phyloP scores from a whole-genome alignment of 176 grass and related monocot genomes.

The Oryza coarctata region DNA sequence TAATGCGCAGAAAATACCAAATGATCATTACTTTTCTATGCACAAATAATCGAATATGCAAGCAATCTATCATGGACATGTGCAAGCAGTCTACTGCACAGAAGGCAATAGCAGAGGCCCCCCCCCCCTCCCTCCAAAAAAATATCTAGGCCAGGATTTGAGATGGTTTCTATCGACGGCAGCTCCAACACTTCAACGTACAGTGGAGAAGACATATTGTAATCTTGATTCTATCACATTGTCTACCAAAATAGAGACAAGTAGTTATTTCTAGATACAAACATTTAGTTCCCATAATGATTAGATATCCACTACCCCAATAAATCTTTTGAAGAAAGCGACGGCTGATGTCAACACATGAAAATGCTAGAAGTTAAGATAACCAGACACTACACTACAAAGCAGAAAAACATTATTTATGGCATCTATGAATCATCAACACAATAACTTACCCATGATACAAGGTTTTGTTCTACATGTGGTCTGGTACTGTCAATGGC shows the following conservation, averaged over 20 bases:
- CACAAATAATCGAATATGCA: slow-evolving; percentile 11
- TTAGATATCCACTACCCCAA: slow-evolving; percentile 8
- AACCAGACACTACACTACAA: background rate
- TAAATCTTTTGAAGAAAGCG: background rate
- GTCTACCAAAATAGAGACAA: background rate
- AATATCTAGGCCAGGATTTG: background rate
- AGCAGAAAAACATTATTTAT: slow-evolving; percentile 1
- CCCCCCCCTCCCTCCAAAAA: too few relatives aligned
- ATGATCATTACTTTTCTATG: slow-evolving; percentile 8
- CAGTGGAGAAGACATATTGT: background rate
- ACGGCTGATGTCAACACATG: background rate
- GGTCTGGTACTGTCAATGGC: slow-evolving; percentile 66
- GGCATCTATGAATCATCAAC: background rate
- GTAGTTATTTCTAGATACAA: background rate
- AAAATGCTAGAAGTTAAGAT: background rate
- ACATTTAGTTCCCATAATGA: slow-evolving; percentile 13
- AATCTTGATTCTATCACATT: background rate
- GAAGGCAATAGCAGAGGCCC: background rate
- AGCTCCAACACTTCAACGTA: background rate
- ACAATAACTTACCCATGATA: slow-evolving; percentile 72
- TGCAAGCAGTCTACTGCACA: background rate
- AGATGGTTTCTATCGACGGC: slow-evolving; percentile 7
- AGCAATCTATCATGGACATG: slow-evolving; percentile 2
- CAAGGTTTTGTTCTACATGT: slow-evolving; percentile 71
- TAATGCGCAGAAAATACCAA: background rate